Evolutionary conservation across 768 basidiomycete species (phyloP), one percentile per base, ranked within the genome.

Genomic region (Pisolithus orientalis): DNA sequence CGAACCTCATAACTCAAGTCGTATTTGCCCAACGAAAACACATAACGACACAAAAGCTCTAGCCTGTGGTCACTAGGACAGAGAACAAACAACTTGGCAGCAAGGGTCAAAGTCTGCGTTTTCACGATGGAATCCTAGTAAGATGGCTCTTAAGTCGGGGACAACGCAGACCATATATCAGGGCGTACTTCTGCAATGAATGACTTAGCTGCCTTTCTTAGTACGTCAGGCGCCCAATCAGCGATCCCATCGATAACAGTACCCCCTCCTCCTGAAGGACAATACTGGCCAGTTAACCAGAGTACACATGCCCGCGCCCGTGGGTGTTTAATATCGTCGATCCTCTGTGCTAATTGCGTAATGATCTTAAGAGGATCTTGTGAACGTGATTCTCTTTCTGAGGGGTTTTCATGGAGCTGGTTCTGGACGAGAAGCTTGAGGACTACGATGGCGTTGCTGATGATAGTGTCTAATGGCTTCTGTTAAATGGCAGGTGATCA

Each of bases 211-310:
- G 80, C 71, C 59, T 85, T 86, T n/a, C 95, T 74, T 10, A 98
- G 69, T 5, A 95, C 80, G 64, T 99, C 96, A 1, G 95, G 91
- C 0, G 85, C 90, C 90, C 90, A 94, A 29, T 78, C 75, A 5
- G 74, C 82, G 7, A 93, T 68, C 14, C 83, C 84, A 47, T 81
- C 78, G 2, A 80, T 73, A 1, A 72, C 67, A 16, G 67, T 57
- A 9, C 44, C 44, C 25, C 59, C 62, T 39, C 69, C 70, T 16
- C 65, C 62, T 6, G 68, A 65, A 13, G 76, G 75, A 16, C 87
- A 80, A 63, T 91, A 91, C 65, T 96, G 92, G 0, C 95, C 94
- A 0, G 93, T 92, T 0, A 97, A 80, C 93, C 95, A 96, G 25
- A 92, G 71, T 1, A 97, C 83, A 58, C 89, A 93, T 0, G 94